These are phyloP conservation scores for Penicillium sp. DNA, from an alignment of 2,329 filamentous ascomycete species.

Conservation along the genomic window DNA sequence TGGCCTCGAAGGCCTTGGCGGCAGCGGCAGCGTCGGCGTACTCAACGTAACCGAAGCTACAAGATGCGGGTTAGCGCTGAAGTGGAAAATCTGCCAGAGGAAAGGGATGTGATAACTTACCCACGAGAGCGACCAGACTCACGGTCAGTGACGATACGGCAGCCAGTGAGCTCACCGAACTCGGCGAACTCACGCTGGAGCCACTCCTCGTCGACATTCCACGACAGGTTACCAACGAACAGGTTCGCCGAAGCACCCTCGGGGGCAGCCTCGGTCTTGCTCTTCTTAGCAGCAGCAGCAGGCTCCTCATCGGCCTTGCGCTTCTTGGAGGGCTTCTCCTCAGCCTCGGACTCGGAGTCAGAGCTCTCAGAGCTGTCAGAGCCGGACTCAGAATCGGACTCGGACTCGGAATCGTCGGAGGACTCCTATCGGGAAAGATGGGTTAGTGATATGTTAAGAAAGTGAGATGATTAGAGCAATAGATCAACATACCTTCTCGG, in stretches of 20 bases:
- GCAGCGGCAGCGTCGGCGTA: constrained; percentile 70
- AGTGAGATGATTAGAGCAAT: constrained; percentile 4
- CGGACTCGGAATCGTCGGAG: constrained; percentile 24
- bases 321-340: constrained; percentile 45
- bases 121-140: constrained; percentile 81
- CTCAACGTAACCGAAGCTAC: constrained; percentile 85
- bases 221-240: constrained; percentile 88
- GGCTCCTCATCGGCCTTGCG: constrained; percentile 52
- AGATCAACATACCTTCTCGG: constrained; percentile 29
- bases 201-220: constrained; percentile 83
- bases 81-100: background rate
- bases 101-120: constrained; percentile 39
- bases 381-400: constrained; percentile 24
- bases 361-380: constrained; percentile 30
- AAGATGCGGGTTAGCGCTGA: constrained; percentile 9
- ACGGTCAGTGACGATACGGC: constrained; percentile 82
- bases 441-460: constrained; percentile 13
- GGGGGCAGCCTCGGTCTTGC: constrained; percentile 55
- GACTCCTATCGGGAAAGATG: constrained; percentile 21
- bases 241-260: constrained; percentile 60
- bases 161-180: constrained; percentile 70
- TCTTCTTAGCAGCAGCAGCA: constrained; percentile 56
- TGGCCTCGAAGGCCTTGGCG: constrained; percentile 70
- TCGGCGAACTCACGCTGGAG: constrained; percentile 79
- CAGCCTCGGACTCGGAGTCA: constrained; percentile 35